These are phyloP conservation scores for Rutidosis leptorrhynchoides DNA, from an alignment of 129 eudicot genomes.

Conservation along the genomic window DNA sequence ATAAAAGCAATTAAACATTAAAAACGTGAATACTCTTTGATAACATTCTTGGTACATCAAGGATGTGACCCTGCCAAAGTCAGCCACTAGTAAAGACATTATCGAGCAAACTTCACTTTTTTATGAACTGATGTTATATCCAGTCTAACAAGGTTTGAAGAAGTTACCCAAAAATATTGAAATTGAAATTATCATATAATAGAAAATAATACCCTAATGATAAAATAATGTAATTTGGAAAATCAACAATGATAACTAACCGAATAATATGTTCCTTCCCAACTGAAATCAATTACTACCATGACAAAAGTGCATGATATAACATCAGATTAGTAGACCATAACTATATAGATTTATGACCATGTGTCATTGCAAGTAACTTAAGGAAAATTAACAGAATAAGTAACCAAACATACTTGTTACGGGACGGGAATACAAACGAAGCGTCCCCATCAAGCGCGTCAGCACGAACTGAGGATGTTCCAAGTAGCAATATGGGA, in stretches of 20 bases:
- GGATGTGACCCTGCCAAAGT: background rate
- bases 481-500: conserved; percentile 80
- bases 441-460: conserved; percentile 53
- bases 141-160: background rate
- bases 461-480: conserved; percentile 51
- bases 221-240: background rate
- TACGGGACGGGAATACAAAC: conserved; percentile 53
- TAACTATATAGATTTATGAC: background rate
- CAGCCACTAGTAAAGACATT: background rate
- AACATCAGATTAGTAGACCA: background rate
- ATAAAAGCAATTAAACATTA: background rate
- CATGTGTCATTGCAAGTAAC: background rate
- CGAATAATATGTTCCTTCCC: background rate
- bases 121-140: background rate
- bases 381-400: background rate
- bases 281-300: background rate
- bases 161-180: background rate
- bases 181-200: background rate
- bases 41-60: background rate
- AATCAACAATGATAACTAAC: background rate
- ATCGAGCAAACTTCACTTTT: background rate
- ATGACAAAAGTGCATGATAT: background rate
- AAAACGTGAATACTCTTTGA: background rate
- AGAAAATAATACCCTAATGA: background rate
- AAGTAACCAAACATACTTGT: conserved; percentile 50